Conservation (phyloP, 495 filamentous ascomycete genomes). For the Hypoxylon trugodes region DNA sequence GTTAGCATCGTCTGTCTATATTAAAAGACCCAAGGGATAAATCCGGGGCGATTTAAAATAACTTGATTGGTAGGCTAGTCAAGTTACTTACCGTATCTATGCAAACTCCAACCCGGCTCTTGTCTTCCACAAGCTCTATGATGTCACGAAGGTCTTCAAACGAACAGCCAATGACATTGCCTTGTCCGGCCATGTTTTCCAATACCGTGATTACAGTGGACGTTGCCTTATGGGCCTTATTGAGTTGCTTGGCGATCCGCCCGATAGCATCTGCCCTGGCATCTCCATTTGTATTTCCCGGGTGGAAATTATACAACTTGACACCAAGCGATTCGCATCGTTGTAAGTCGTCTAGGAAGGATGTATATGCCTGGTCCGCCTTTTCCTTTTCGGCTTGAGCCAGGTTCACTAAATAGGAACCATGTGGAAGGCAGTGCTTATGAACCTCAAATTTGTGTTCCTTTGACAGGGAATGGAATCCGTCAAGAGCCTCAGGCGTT, state of each 20-base stretch:
- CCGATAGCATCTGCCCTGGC: conserved; percentile 72
- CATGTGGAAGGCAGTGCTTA: conserved; percentile 84
- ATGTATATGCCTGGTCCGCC: conserved; percentile 83
- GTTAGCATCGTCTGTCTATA: not conserved
- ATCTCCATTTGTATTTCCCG: conserved; percentile 76
- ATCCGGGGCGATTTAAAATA: not conserved
- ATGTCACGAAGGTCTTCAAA: conserved; percentile 89
- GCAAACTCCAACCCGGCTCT: conserved; percentile 90
- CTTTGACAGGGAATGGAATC: conserved; percentile 71
- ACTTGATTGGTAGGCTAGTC: not conserved
- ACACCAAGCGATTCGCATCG: conserved; percentile 92
- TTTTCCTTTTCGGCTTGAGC: conserved; percentile 82
- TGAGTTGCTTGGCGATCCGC: conserved; percentile 81
- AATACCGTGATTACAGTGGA: conserved; percentile 79
- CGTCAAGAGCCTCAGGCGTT: conserved; percentile 67
- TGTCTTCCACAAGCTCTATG: conserved; percentile 79
- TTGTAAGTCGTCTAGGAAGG: conserved; percentile 87
- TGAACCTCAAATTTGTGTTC: conserved; percentile 76
- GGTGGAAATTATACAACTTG: conserved; percentile 95
- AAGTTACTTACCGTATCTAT: conserved; percentile 72
- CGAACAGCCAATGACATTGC: conserved; percentile 83
- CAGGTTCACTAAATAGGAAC: conserved; percentile 95
- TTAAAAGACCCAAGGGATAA: not conserved
- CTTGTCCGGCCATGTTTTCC: conserved; percentile 94
- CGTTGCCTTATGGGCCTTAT: conserved; percentile 79